Evolutionary conservation across 352 stramenopile species (phyloP), one percentile per base, ranked within the genome.

Genomic region (Globisporangium heterothallicum): DNA sequence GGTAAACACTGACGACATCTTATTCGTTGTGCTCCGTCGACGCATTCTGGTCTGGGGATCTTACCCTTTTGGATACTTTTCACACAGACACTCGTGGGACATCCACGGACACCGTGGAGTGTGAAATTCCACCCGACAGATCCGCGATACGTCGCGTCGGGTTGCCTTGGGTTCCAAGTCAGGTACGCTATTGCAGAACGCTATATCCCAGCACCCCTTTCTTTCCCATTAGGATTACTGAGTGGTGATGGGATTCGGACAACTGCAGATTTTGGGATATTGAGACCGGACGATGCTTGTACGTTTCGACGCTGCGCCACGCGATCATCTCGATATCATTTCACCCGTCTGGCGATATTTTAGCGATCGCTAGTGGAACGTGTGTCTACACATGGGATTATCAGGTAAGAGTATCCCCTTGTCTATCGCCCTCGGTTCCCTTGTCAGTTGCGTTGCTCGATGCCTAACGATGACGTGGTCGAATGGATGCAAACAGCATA

Each of bases 71-170:
- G n/a, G n/a, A n/a, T 1, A 40, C 22, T 3, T 10, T 34, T 19
- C 22, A 73, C 63, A n/a, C 59, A 95, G 81, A 92, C 84, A 5
- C 65, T 95, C 14, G 83, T 91, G 2, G 82, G 84, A 8, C 86
- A 95, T 35, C 84, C 80, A 8, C 80, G 84, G 42, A 95, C 86
- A 25, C 84, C 97, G 1, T 99, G 97, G 97, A 99, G 96, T 41
- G 96, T 99, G 53, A 99, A 99, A 66, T 99, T 97, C 60, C 97
- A 99, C 65, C 96, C 96, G 4, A 94, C 69, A 12, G 74, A 98
- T 58, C 76, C 86, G 13, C 75, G 87, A 18, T 95, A 98, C 61
- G 75, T 99, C 7, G 97, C 96, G 0, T 98, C 87, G n/a, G 97
- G 97, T 4, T 99, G 97, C 67, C 75, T 99, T 25, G 96, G 94